Percentiles rank a stretch among this genome's conserved stretches.
Evolutionary conservation across 768 basidiomycete species (phyloP).

Genomic region (Termitomyces sp.): DNA sequence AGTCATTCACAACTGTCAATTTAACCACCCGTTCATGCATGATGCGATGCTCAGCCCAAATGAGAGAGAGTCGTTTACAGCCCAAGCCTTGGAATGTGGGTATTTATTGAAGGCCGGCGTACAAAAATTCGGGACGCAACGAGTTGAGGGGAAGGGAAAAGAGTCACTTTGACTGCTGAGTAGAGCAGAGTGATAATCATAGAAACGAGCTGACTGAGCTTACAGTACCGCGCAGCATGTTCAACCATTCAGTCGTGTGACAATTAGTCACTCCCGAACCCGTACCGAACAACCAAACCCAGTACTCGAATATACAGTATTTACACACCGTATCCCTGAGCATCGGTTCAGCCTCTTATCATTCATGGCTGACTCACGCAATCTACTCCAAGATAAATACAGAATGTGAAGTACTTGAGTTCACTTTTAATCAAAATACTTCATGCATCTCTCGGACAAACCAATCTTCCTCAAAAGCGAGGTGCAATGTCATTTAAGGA

Average conservation of each 20-base stretch:
- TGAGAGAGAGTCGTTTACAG: background rate
- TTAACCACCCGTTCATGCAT: conserved; percentile 41
- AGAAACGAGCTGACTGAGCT: conserved; percentile 24
- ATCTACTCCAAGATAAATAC: background rate
- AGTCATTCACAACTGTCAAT: conserved; percentile 43
- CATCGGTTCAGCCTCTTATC: background rate
- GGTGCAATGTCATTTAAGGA: background rate
- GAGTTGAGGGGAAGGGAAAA: conserved; percentile 4
- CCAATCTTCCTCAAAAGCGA: too few relatives aligned
- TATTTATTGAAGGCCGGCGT: background rate
- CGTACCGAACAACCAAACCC: background rate
- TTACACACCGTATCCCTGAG: background rate
- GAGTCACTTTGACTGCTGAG: conserved; percentile 10
- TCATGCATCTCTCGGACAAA: background rate
- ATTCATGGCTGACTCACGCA: background rate
- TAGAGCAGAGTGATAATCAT: conserved; percentile 21
- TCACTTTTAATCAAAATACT: background rate
- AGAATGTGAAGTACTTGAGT: background rate
- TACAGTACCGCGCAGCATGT: conserved; percentile 8
- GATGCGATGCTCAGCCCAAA: conserved; percentile 8
- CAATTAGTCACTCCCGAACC: conserved; percentile 8
- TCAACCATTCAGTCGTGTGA: conserved; percentile 12
- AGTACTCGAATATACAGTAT: background rate
- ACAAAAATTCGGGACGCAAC: background rate
- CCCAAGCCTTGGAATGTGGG: background rate